Percentiles rank a stretch among this genome's conserved stretches.
phyloP scores from a whole-genome alignment of 768 basidiomycete genomes.

The Obba rivulosa region DNA sequence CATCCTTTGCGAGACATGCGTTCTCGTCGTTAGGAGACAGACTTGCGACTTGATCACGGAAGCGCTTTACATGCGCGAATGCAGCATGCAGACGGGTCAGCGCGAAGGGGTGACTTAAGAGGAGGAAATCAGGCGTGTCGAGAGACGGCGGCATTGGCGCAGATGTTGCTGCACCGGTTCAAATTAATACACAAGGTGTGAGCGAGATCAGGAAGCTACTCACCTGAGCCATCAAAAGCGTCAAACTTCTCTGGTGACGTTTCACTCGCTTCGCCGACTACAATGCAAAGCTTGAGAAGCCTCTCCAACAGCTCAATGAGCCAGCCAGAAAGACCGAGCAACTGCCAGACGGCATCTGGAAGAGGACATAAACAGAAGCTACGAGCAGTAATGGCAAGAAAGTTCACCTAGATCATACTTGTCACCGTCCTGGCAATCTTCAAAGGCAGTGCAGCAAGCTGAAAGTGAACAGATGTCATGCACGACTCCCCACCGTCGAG shows the following conservation, averaged over 20 bases:
- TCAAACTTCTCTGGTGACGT: background rate
- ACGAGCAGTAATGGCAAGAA: background rate
- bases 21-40: constrained; percentile 55
- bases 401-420: constrained; percentile 58
- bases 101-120: constrained; percentile 57
- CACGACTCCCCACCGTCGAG: constrained; percentile 51
- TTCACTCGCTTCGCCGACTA: constrained; percentile 23
- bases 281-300: constrained; percentile 50
- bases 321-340: constrained; percentile 61
- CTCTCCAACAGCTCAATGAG: constrained; percentile 54
- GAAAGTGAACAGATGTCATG: constrained; percentile 63
- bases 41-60: constrained; percentile 47
- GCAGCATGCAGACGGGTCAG: constrained; percentile 46
- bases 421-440: constrained; percentile 56
- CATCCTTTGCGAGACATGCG: constrained; percentile 57
- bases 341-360: constrained; percentile 68
- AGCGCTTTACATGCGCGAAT: constrained; percentile 52
- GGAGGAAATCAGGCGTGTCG: constrained; percentile 42
- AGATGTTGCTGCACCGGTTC: background rate
- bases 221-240: background rate
- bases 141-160: constrained; percentile 9
- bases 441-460: constrained; percentile 59
- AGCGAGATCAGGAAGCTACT: background rate
- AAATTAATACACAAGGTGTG: background rate
- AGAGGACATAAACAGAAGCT: background rate